Evolutionary conservation across 2,329 filamentous ascomycete genomes (phyloP).

Genomic region (Colletotrichum ledebouriae): DNA sequence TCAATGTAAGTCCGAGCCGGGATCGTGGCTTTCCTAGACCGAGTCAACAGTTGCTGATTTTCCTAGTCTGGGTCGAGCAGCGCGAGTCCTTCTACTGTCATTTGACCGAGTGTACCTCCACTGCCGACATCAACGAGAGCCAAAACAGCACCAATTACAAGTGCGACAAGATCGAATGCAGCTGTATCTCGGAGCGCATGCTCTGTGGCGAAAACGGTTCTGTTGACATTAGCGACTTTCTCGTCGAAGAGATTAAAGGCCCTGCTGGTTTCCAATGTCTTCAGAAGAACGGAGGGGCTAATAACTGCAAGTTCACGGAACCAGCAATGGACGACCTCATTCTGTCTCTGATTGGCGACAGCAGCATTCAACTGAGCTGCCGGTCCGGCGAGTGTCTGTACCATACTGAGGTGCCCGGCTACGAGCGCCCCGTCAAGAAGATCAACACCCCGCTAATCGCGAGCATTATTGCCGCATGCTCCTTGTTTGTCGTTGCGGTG

Average conservation of each 20-base stretch:
- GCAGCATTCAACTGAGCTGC: slow-evolving; percentile 87
- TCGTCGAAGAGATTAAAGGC: slow-evolving; percentile 85
- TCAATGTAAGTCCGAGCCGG: slow-evolving; percentile 75
- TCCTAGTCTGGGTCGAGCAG: slow-evolving; percentile 90
- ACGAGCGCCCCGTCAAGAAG: slow-evolving; percentile 86
- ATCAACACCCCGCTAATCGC: slow-evolving; percentile 98
- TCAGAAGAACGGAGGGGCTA: slow-evolving; percentile 72
- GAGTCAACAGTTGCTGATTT: slow-evolving; percentile 20
- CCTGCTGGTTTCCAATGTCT: slow-evolving; percentile 87
- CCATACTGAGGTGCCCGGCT: slow-evolving; percentile 92
- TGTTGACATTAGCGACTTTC: slow-evolving; percentile 91
- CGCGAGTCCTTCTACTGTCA: slow-evolving; percentile 97
- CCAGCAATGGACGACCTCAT: slow-evolving; percentile 94
- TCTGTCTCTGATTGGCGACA: slow-evolving; percentile 88
- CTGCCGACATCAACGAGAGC: slow-evolving; percentile 74
- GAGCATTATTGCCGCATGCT: slow-evolving; percentile 87
- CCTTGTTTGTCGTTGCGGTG: slow-evolving; percentile 88
- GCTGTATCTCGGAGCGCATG: slow-evolving; percentile 91
- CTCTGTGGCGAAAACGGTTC: slow-evolving; percentile 93
- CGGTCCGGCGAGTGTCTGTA: slow-evolving; percentile 93
- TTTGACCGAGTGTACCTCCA: slow-evolving; percentile 83
- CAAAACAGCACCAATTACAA: slow-evolving; percentile 87
- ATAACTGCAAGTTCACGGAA: slow-evolving; percentile 86
- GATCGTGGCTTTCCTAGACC: not conserved
- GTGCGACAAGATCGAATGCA: slow-evolving; percentile 87